Conservation (phyloP, 805 yeast genomes). For the Metschnikowia reukaufii region DNA sequence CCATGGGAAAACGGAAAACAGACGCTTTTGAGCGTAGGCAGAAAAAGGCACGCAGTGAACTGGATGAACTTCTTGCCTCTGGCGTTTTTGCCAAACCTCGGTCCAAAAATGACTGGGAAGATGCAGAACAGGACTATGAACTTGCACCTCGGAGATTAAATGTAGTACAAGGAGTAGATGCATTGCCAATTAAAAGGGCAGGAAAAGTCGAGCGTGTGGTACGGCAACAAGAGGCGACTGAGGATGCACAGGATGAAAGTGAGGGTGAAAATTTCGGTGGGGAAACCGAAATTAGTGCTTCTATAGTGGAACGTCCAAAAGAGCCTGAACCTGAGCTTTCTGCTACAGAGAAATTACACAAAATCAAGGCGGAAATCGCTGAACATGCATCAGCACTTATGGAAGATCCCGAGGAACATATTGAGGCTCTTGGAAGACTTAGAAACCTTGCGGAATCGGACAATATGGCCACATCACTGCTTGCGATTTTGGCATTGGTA, state of each 20-base stretch:
- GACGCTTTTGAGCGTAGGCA: constrained; percentile 9
- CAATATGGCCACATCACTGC: constrained; percentile 63
- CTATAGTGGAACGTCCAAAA: no score
- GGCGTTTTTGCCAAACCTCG: constrained; percentile 31
- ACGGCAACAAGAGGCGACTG: constrained; percentile 27
- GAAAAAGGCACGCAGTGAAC: constrained; percentile 35
- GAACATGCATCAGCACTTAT: constrained; percentile 70
- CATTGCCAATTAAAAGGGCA: constrained; percentile 72
- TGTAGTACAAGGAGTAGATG: constrained; percentile 52
- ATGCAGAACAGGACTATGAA: constrained; percentile 80
- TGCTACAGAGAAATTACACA: constrained; percentile 53
- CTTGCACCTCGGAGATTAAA: constrained; percentile 59
- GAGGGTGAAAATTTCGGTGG: constrained; percentile 14
- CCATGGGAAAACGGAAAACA: constrained; percentile 19
- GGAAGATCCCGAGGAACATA: constrained; percentile 89
- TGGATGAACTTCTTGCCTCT: constrained; percentile 40
- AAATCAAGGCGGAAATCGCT: constrained; percentile 82
- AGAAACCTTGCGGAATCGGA: constrained; percentile 68
- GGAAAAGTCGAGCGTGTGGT: constrained; percentile 74
- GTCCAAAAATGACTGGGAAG: constrained; percentile 49
- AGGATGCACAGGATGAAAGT: constrained; percentile 18
- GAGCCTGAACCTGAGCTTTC: constrained; percentile 24
- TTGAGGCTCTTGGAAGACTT: constrained; percentile 61
- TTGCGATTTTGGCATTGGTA: constrained; percentile 75
- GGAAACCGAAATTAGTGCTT: no score